Conservation (phyloP, 768 basidiomycete genomes). For the Tremella yokohamensis region DNA sequence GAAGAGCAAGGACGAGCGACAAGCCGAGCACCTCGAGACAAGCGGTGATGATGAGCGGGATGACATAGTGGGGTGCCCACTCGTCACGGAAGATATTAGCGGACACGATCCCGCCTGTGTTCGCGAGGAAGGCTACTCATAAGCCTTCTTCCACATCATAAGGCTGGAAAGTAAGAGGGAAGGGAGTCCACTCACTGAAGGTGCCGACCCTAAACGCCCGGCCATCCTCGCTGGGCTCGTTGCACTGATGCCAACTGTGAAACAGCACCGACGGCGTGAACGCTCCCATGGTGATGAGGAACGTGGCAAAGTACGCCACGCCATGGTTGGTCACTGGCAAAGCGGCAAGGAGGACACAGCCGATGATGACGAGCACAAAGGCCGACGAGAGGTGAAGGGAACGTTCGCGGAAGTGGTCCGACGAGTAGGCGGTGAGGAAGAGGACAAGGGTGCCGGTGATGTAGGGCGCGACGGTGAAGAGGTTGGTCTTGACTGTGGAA, state of each 20-base stretch:
- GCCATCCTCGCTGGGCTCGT: conserved; percentile 15
- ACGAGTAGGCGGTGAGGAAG: conserved; percentile 9
- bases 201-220: conserved; percentile 14
- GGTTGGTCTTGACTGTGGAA: conserved; percentile 18
- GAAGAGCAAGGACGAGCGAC: conserved; percentile 5
- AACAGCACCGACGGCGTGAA: not conserved
- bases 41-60: conserved; percentile 21
- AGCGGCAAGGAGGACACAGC: conserved; percentile 15
- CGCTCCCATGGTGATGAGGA: conserved; percentile 9
- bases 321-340: conserved; percentile 9
- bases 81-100: conserved; percentile 26
- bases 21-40: conserved; percentile 19
- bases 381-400: not conserved
- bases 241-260: conserved; percentile 20
- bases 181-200: not conserved
- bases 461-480: conserved; percentile 18
- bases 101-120: conserved; percentile 20
- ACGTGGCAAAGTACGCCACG: conserved; percentile 20
- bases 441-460: conserved; percentile 6
- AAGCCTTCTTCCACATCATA: not conserved
- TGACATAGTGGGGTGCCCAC: conserved; percentile 24
- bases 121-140: conserved; percentile 15
- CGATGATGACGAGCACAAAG: conserved; percentile 8
- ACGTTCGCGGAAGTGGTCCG: conserved; percentile 5
- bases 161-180: not conserved